Evolutionary conservation across 208 protist species (phyloP), one percentile per base, ranked within the genome.

Genomic region (Acanthamoeba royreba): DNA sequence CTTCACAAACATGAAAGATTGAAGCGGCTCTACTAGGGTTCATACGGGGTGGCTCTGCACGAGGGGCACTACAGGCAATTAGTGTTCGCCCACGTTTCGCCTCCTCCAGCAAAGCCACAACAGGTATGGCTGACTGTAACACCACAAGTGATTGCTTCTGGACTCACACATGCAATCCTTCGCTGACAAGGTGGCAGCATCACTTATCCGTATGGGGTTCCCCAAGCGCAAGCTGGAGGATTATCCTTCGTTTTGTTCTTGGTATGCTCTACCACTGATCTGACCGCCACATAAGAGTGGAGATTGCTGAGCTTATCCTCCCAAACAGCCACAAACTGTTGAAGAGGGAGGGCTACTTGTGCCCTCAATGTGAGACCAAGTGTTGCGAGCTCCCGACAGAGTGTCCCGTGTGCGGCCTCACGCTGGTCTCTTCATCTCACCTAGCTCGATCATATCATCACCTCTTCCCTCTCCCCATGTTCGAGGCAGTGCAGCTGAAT

Each of bases 401-500:
- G 35, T 98, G 97, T 86, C 31, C 47, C 33, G 91, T 97, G 22
- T 98, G 98, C 93, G 93, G 88, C 35, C 81, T 98, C 28, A 97
- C 95, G 3, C 92, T 98, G 4, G 95, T 98, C 15, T 98, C 97
- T 13, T 97, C 97, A 33, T 94, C 97, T 7, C 98, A 98, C 93
- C 94, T 98, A 22, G 98, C 97, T 4, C 93, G 97, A 33, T 98
- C 97, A 3, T 98, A 98, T 85, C 97, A 98, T 83, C 98, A 98
- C 85, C 88, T 98, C 33, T 98, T 98, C 81, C 97, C 96, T 33
- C 46, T 98, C 0, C 83, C 94, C 31, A 8, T 58, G 4, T 98
- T 97, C 85, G 22, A 81, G 28, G 96, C 96, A 38, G 25, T 55
- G 49, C 17, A 74, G 9, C 17, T 35, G 35, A 43, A 25, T 22